These are phyloP conservation scores for Backusella luteola DNA, from an alignment of 192 early-diverging fungal genomes.

Conservation along the genomic window DNA sequence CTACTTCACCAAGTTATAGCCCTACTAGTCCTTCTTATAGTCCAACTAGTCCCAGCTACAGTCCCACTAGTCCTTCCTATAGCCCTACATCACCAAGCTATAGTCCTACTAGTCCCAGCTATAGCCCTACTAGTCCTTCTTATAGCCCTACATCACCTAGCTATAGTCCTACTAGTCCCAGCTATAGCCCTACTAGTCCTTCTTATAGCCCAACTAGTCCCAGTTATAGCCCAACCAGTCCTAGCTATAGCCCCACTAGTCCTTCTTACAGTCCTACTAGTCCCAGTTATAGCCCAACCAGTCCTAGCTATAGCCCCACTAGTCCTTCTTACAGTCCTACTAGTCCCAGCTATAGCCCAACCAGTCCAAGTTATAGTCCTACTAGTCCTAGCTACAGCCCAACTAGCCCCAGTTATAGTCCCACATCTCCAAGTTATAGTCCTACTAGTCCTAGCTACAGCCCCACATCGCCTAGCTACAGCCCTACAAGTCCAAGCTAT, in stretches of 20 bases:
- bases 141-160: conserved; percentile 81
- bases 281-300: conserved; percentile 60
- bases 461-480: conserved; percentile 67
- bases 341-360: conserved; percentile 57
- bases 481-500: conserved; percentile 69
- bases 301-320: conserved; percentile 62
- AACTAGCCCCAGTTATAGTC: conserved; percentile 68
- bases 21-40: conserved; percentile 71
- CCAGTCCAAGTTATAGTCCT: conserved; percentile 68
- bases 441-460: conserved; percentile 61
- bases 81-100: conserved; percentile 68
- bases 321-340: conserved; percentile 6
- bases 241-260: conserved; percentile 65
- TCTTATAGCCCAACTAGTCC: conserved; percentile 75
- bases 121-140: conserved; percentile 72
- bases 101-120: conserved; percentile 63
- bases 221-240: conserved; percentile 64
- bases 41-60: conserved; percentile 67
- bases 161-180: conserved; percentile 68
- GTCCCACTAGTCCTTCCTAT: conserved; percentile 64
- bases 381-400: conserved; percentile 71
- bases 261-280: conserved; percentile 54
- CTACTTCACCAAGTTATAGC: conserved; percentile 70
- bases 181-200: conserved; percentile 72
- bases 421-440: conserved; percentile 58